Base-by-base conservation (phyloP, 2,329 filamentous ascomycete genomes). In the Cryoendolithus antarcticus region DNA sequence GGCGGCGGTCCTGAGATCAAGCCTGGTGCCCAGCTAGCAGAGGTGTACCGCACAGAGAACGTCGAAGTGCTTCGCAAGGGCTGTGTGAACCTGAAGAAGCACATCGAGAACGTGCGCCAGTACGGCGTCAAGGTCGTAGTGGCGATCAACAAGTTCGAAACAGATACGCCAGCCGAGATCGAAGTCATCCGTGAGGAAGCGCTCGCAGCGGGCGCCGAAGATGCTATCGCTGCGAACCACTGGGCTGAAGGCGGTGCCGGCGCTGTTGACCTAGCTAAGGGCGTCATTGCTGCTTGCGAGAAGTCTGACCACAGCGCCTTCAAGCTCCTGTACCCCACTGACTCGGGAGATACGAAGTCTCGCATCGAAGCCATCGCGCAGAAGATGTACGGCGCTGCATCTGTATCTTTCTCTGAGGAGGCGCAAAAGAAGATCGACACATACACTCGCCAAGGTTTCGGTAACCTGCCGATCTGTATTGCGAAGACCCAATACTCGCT, bases 401-500 rank as follows among this genome's bases (percentile, higher is more conserved):
- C 76, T 43, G 86, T 96, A 44, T 85, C 94, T 64, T 91, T 98
- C 65, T 93, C 83, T 59, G 86, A 94, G 61, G 72, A 91, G 37
- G 91, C 91, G 0, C 86, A 93, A 68, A 85, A 86, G 68, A 96
- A 98, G 75, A 82, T 96, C 48, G 88, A 95, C 58, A 88, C 80
- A 6, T 98, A 96, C 65, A 88, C 83, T 27, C 77, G 77, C 58
- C 91, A 96, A 63, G 91, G 91, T 34, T 93, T 89, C 54, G 82
- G 82, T 13, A 86, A 94, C 62, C 69, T 98, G 48, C 91, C 91
- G 29, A 94, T 96, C 57, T 98, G 91, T 62, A 76, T 96, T 48
- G 91, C 91, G 46, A 98, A 98, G 78, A 98, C 91, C 9, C 91
- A 98, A 63, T 98, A 98, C 69, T 93, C 85, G 28, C 72, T 98